Evolutionary conservation across 2,329 filamentous ascomycete genomes (phyloP).

Genomic region (Microsporum audouinii): DNA sequence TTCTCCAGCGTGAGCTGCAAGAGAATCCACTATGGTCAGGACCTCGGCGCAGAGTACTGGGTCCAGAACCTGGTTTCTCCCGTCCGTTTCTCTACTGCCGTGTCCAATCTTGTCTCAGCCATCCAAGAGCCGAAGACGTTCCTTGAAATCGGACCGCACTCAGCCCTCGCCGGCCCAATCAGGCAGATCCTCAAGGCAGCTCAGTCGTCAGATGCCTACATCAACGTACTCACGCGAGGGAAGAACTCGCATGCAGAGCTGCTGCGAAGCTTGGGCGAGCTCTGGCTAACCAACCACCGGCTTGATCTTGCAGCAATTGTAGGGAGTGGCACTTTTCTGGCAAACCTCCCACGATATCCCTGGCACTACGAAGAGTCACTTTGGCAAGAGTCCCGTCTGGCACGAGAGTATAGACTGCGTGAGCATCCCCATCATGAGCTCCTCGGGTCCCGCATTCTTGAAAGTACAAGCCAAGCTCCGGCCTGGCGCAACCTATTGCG

Average conservation of each 20-base stretch:
- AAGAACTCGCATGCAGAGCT: too few relatives aligned
- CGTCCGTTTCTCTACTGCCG: slow-evolving; percentile 11
- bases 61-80: slow-evolving; percentile 9
- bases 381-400: slow-evolving; percentile 20
- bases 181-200: neutral
- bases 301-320: slow-evolving; percentile 6
- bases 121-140: slow-evolving; percentile 3
- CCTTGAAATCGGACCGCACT: slow-evolving; percentile 11
- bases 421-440: slow-evolving; percentile 15
- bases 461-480: too few relatives aligned
- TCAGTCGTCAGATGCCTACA: neutral
- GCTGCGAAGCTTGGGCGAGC: too few relatives aligned
- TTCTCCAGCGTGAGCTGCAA: neutral
- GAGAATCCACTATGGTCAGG: neutral
- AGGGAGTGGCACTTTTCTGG: slow-evolving; percentile 2
- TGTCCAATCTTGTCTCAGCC: neutral
- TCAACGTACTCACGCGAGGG: neutral
- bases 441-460: slow-evolving; percentile 10
- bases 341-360: slow-evolving; percentile 21
- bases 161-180: slow-evolving; percentile 5
- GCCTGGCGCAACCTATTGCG: slow-evolving; percentile 33
- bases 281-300: too few relatives aligned
- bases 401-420: slow-evolving; percentile 12
- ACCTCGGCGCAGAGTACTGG: slow-evolving; percentile 7
- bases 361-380: slow-evolving; percentile 6